phyloP scores from a whole-genome alignment of 495 filamentous ascomycete species.

The Penicillium nucicola region DNA sequence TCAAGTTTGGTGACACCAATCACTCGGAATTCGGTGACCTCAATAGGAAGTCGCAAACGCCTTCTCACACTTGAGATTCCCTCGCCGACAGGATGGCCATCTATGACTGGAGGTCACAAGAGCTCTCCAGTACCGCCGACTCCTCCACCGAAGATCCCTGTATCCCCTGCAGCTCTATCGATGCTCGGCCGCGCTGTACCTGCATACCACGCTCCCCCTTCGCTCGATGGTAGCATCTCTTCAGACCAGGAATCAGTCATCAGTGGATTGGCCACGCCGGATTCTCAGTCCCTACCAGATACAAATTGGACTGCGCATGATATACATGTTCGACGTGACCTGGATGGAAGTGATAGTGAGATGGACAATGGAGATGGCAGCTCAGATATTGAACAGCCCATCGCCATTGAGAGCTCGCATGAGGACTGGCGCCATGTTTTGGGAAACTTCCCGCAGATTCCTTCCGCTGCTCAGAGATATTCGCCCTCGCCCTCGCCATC shows the following conservation, averaged over 20 bases:
- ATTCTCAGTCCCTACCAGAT: conserved; percentile 56
- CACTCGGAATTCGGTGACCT: conserved; percentile 36
- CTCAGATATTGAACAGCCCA: conserved; percentile 28
- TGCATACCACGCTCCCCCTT: conserved; percentile 74
- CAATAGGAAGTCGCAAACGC: conserved; percentile 42
- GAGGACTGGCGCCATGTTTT: conserved; percentile 41
- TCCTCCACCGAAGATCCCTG: conserved; percentile 69
- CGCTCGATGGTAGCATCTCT: conserved; percentile 80
- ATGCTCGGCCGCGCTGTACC: conserved; percentile 67
- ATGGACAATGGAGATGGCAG: conserved; percentile 6
- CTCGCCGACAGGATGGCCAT: conserved; percentile 54
- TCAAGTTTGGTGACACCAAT: conserved; percentile 38
- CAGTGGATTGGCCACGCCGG: conserved; percentile 78
- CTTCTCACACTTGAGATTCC: conserved; percentile 76
- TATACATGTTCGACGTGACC: conserved; percentile 33
- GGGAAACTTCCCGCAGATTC: conserved; percentile 35
- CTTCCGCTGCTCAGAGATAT: conserved; percentile 13
- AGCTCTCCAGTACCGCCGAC: conserved; percentile 72
- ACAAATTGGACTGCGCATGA: conserved; percentile 39
- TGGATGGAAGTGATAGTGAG: conserved; percentile 23
- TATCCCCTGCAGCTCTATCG: conserved; percentile 70
- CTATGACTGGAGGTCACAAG: conserved; percentile 50
- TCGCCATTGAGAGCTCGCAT: conserved; percentile 32
- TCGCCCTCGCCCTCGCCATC: conserved; percentile 9
- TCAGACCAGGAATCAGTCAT: conserved; percentile 79